Evolutionary conservation across 495 filamentous ascomycete genomes (phyloP).

Genomic region (Endocarpon pusillum): DNA sequence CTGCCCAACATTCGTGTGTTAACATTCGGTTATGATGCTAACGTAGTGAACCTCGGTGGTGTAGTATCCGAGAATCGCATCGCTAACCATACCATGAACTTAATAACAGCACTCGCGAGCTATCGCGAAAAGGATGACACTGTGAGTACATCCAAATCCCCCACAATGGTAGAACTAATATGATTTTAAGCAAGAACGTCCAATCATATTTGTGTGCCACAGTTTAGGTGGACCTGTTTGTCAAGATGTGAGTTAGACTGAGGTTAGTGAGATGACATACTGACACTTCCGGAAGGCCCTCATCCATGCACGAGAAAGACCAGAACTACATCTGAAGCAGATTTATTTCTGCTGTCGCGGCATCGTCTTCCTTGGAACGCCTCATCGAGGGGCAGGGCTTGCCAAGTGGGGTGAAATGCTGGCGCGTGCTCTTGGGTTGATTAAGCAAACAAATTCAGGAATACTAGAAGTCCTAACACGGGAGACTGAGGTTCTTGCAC

Average conservation of each 20-base stretch:
- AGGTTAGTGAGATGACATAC: neutral
- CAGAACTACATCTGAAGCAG: neutral
- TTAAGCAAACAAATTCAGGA: neutral
- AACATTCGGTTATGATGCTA: too few species aligned
- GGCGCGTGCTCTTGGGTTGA: neutral
- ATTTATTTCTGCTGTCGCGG: neutral
- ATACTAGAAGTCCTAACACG: too few species aligned
- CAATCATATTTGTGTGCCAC: conserved; percentile 8
- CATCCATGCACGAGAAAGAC: neutral
- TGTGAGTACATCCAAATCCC: too few species aligned
- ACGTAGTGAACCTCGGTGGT: too few species aligned
- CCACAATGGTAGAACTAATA: too few species aligned
- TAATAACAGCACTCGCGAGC: too few species aligned
- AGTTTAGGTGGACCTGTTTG: conserved; percentile 9
- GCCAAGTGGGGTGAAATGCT: neutral
- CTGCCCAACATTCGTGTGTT: too few species aligned
- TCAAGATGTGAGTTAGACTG: neutral
- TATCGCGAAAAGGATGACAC: too few species aligned
- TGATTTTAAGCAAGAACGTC: neutral
- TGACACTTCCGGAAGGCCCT: neutral
- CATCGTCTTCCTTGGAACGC: neutral
- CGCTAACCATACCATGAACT: too few species aligned
- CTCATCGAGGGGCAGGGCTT: neutral
- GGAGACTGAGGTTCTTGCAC: neutral
- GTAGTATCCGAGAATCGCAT: too few species aligned